These are phyloP conservation scores for Solanum chaucha DNA, from an alignment of 257 asterid species.

Conservation along the genomic window DNA sequence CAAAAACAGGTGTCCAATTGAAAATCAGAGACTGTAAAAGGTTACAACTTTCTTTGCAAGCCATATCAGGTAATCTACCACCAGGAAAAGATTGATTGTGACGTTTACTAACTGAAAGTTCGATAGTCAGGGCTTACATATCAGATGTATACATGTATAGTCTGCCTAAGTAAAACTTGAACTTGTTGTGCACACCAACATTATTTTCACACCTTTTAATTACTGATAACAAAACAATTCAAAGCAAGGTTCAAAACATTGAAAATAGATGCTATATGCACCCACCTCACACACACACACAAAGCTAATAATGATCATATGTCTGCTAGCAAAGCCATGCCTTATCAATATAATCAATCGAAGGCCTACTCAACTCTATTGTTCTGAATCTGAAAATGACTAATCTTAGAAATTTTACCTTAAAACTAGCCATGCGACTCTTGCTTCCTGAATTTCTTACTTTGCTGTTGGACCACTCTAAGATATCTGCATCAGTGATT, in stretches of 20 bases:
- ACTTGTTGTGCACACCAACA: neutral
- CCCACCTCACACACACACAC: neutral
- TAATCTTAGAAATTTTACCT: constrained; percentile 17
- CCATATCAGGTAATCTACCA: neutral
- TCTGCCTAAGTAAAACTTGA: neutral
- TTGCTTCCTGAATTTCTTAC: constrained; percentile 68
- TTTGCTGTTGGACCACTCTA: constrained; percentile 86
- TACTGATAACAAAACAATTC: neutral
- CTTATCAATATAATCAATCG: neutral
- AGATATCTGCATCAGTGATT: constrained; percentile 68
- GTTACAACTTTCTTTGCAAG: neutral
- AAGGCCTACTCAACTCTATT: neutral
- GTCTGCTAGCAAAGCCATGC: neutral
- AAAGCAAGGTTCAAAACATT: neutral
- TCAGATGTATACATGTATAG: neutral
- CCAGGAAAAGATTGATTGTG: neutral
- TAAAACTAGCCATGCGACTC: constrained; percentile 64
- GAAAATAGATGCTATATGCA: neutral
- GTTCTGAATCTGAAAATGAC: neutral
- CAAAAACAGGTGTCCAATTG: neutral
- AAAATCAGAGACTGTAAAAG: neutral
- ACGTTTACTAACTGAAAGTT: neutral
- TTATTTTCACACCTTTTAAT: neutral
- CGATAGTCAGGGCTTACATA: neutral
- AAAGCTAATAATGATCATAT: neutral